Base-by-base conservation (phyloP, 345 rosid genomes). In the Rhodomyrtus tomentosa region DNA sequence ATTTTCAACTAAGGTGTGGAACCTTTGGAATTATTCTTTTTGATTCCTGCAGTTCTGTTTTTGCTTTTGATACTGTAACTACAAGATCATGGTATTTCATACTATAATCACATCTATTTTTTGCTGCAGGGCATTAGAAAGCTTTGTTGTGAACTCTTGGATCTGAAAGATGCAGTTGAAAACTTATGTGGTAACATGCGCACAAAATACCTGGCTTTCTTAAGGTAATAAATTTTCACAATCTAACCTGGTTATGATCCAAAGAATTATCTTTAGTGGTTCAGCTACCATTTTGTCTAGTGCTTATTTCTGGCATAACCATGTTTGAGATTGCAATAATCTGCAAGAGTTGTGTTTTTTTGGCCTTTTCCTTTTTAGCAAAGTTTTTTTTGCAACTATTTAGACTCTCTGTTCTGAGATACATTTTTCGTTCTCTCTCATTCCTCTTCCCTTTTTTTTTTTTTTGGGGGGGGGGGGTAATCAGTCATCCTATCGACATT, bases 111-210 rank as follows among this genome's bases (percentile, higher is more conserved):
- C 10, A 25, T 68, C 21, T 68, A 18, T 50, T 81, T 3, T 81
- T n/a, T 49, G 53, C 38, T 91, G 91, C 92, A 97, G 99, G 99
- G 98, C 81, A 94, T 97, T 88, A 91, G 99, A 89, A 91, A 91
- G 80, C 92, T 97, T 48, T 97, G 99, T 86, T 95, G 98, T 86
- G 99, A 97, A 93, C 96, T 97, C 85, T 87, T 97, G 94, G 99
- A 95, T 92, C 89, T 97, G 89, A 97, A 95, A 87, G 99, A 95
- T 95, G 95, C 98, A 10, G 99, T 95, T 74, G 99, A 95, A 81
- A 95, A 94, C 87, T 89, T 95, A 85, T 91, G 99, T 79, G 96
- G 98, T 83, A 93, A 97, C 90, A 90, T 90, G 91, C 95, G 89
- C 79, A 92, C 96, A 24, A 95, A 95, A 82, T 94, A 92, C 87